Conservation (phyloP, 2,329 filamentous ascomycete genomes). For the Penicillium glabrum region DNA sequence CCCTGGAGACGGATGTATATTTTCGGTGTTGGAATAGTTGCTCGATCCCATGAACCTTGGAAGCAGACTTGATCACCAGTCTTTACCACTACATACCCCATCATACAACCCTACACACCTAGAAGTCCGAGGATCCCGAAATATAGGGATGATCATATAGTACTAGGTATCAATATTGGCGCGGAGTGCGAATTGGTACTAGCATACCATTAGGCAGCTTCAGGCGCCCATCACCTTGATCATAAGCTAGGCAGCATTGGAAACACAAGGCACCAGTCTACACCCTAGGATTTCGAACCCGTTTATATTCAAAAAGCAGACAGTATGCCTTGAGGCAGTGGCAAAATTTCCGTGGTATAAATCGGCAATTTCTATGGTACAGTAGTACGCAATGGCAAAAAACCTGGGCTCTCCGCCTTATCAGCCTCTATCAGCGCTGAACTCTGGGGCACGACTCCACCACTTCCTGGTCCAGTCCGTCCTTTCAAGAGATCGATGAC, state of each 20-base stretch:
- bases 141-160: no score
- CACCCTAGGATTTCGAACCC: background rate
- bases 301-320: background rate
- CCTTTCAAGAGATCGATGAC: conserved; percentile 35
- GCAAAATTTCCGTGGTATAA: background rate
- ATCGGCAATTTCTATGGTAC: background rate
- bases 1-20: no score
- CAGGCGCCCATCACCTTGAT: background rate
- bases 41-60: no score
- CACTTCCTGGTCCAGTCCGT: conserved; percentile 6
- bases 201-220: background rate
- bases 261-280: background rate
- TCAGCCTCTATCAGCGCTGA: conserved; percentile 16
- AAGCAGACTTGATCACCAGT: no score
- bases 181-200: background rate
- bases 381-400: conserved; percentile 18
- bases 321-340: background rate
- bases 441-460: conserved; percentile 17
- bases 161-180: background rate
- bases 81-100: no score
- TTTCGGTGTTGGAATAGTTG: no score
- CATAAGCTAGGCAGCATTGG: background rate
- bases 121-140: no score
- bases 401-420: conserved; percentile 27
- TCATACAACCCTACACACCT: no score